Evolutionary conservation across 345 rosid genomes (phyloP).

Genomic region (Camelina hispida): DNA sequence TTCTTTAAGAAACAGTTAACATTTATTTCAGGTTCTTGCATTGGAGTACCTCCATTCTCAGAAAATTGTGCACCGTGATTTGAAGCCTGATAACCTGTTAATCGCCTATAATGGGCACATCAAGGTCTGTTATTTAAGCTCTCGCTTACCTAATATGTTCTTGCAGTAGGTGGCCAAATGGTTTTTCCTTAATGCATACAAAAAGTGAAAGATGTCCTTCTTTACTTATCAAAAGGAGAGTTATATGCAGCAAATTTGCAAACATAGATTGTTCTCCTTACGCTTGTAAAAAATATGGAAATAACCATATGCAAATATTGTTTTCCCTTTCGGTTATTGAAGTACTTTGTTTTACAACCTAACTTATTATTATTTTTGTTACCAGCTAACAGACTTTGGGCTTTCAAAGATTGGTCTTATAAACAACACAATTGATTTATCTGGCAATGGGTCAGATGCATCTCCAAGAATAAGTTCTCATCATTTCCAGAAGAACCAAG

Average conservation of each 20-base stretch:
- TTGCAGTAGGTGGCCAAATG: conserved; percentile 6
- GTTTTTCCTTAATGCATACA: background rate
- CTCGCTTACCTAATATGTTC: conserved; percentile 15
- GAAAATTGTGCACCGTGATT: conserved; percentile 82
- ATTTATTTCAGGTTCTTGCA: conserved; percentile 78
- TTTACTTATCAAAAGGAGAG: conserved; percentile 3
- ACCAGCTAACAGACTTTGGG: conserved; percentile 92
- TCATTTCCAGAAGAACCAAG: conserved; percentile 48
- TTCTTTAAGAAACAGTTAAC: conserved; percentile 15
- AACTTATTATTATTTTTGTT: conserved; percentile 45
- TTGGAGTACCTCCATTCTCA: conserved; percentile 81
- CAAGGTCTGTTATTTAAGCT: conserved; percentile 62
- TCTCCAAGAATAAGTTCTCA: conserved; percentile 46
- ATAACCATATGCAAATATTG: conserved; percentile 2
- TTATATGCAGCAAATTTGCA: background rate
- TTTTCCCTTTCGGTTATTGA: conserved; percentile 17
- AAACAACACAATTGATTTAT: conserved; percentile 75
- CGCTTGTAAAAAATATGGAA: background rate
- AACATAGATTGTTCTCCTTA: background rate
- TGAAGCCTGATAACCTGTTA: conserved; percentile 84
- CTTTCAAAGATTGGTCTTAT: conserved; percentile 84
- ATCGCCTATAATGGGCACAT: conserved; percentile 87
- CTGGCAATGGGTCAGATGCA: conserved; percentile 57
- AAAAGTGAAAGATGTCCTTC: background rate
- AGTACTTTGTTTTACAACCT: background rate